Conservation (phyloP, 345 rosid species). For the Dovyalis caffra region DNA sequence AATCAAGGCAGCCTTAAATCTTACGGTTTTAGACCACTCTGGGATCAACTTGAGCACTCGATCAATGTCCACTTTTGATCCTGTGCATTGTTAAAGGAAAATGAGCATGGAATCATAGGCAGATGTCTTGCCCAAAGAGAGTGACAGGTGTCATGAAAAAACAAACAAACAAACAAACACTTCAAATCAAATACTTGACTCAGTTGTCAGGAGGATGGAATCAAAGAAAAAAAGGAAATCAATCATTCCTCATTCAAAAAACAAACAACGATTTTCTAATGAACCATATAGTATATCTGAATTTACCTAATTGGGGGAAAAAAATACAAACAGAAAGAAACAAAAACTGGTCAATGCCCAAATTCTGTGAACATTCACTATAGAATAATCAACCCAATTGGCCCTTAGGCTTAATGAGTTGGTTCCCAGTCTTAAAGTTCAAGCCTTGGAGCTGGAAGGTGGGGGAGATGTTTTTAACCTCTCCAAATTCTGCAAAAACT, state of each 20-base stretch:
- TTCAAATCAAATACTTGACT: not conserved
- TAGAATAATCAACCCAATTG: not conserved
- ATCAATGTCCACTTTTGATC: constrained; percentile 53
- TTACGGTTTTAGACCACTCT: constrained; percentile 85
- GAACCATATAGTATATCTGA: not conserved
- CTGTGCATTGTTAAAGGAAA: constrained; percentile 38
- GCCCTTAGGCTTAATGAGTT: not conserved
- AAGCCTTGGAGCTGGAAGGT: no score
- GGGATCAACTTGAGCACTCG: constrained; percentile 60
- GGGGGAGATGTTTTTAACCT: not conserved
- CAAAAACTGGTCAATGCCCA: not conserved
- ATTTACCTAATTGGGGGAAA: not conserved
- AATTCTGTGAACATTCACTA: no score
- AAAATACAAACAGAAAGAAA: not conserved
- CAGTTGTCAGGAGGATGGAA: constrained; percentile 4
- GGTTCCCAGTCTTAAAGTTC: no score
- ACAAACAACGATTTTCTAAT: no score
- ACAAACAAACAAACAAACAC: no score
- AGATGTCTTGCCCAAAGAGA: constrained; percentile 8
- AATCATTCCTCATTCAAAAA: no score
- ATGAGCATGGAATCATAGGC: constrained; percentile 20
- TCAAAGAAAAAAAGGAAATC: no score
- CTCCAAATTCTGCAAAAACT: not conserved
- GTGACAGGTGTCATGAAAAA: not conserved
- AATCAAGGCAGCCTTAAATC: constrained; percentile 23